Percentiles rank a stretch among this genome's conserved stretches.
phyloP scores from a whole-genome alignment of 2,329 filamentous ascomycete species.

The Aspergillus arachidicola region DNA sequence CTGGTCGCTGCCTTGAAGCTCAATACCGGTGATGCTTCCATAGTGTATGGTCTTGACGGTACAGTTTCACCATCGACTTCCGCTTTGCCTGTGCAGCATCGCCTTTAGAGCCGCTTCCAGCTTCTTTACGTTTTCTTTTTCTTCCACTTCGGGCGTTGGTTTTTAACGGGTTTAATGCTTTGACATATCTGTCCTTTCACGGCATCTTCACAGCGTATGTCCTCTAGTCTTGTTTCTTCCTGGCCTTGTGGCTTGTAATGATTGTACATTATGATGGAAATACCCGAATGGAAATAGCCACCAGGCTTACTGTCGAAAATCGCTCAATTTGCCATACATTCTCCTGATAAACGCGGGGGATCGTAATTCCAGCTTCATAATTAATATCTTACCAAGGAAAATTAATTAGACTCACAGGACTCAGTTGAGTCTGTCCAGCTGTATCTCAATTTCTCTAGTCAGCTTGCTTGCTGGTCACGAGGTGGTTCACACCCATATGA shows the following conservation, averaged over 20 bases:
- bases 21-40: neutral
- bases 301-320: neutral
- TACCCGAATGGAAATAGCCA: neutral
- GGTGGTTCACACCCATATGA: neutral
- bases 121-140: neutral
- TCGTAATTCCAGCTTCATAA: neutral
- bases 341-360: neutral
- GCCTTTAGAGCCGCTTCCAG: slow-evolving; percentile 11
- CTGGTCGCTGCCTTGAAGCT: slow-evolving; percentile 34
- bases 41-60: neutral
- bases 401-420: neutral
- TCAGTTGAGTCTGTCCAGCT: neutral
- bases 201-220: neutral
- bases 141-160: neutral
- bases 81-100: slow-evolving; percentile 18
- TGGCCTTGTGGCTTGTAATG: neutral
- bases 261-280: neutral
- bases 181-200: neutral
- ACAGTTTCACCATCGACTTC: neutral
- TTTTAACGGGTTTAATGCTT: neutral
- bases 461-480: neutral
- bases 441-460: neutral
- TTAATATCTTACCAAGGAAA: neutral
- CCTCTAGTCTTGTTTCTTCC: neutral
- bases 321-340: neutral